Evolutionary conservation across 2,329 filamentous ascomycete species (phyloP).

Genomic region (Fusarium sp.): DNA sequence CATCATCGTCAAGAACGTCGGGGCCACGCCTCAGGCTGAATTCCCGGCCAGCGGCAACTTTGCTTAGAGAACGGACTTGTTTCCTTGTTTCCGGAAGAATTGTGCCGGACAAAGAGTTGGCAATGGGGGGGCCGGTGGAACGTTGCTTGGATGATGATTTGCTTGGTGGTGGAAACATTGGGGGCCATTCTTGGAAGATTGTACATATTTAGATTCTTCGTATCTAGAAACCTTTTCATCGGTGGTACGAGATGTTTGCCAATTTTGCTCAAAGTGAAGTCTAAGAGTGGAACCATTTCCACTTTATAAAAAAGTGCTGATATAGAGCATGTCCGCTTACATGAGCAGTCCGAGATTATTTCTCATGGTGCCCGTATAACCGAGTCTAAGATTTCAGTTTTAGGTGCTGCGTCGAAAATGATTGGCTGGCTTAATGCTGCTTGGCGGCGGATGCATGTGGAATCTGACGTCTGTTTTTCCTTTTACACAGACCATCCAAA

Average conservation of each 20-base stretch:
- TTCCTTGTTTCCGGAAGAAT: no score
- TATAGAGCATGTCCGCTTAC: not conserved
- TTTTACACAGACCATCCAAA: conserved; percentile 3
- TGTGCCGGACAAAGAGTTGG: no score
- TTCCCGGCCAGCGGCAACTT: conserved; percentile 51
- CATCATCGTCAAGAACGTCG: conserved; percentile 65
- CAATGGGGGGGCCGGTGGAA: not conserved
- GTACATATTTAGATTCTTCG: not conserved
- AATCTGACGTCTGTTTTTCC: not conserved
- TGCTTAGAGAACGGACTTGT: not conserved
- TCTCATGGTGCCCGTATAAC: not conserved
- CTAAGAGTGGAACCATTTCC: not conserved
- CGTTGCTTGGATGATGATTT: not conserved
- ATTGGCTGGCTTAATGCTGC: conserved; percentile 5
- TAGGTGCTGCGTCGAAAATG: not conserved
- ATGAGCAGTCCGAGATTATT: not conserved
- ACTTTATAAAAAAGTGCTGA: not conserved
- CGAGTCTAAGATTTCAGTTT: not conserved
- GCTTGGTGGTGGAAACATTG: not conserved
- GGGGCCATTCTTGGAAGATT: not conserved
- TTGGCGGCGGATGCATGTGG: not conserved
- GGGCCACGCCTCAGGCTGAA: conserved; percentile 51
- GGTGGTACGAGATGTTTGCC: not conserved
- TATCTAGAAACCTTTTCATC: not conserved
- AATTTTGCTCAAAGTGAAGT: not conserved